Percentiles rank a stretch among this genome's conserved stretches.
phyloP scores from a whole-genome alignment of 2,329 filamentous ascomycete species.

The Paraphaeosphaeria minitans region DNA sequence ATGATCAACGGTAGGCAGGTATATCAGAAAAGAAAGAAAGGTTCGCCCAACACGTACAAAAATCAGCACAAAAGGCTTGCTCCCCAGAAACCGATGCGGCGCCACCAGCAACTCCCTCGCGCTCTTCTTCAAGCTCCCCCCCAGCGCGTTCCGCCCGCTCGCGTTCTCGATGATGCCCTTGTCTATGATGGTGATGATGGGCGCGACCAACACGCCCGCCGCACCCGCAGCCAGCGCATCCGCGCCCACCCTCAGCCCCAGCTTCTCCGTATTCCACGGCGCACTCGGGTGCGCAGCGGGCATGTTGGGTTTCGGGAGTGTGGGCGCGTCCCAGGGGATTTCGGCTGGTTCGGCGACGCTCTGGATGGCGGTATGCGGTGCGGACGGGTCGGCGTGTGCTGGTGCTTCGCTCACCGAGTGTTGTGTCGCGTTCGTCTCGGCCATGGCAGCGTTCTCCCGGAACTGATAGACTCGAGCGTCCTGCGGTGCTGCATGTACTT shows the following conservation, averaged over 20 bases:
- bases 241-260: slow-evolving; percentile 68
- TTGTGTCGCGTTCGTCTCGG: slow-evolving; percentile 18
- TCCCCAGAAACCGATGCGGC: slow-evolving; percentile 66
- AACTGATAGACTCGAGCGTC: slow-evolving; percentile 33
- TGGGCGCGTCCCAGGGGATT: neutral
- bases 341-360: slow-evolving; percentile 10
- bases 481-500: slow-evolving; percentile 39
- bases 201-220: slow-evolving; percentile 78
- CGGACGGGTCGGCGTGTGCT: slow-evolving; percentile 1
- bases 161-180: slow-evolving; percentile 80
- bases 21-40: too few relatives aligned
- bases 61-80: slow-evolving; percentile 71
- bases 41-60: too few relatives aligned
- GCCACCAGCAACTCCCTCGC: slow-evolving; percentile 61
- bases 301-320: slow-evolving; percentile 13
- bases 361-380: slow-evolving; percentile 6
- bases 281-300: neutral
- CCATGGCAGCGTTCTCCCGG: slow-evolving; percentile 41
- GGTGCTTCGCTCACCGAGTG: slow-evolving; percentile 13
- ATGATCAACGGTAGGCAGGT: too few relatives aligned
- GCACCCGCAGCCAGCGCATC: slow-evolving; percentile 72
- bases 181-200: slow-evolving; percentile 86
- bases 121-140: slow-evolving; percentile 64
- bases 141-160: slow-evolving; percentile 68
- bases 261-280: slow-evolving; percentile 75